phyloP scores from a whole-genome alignment of 495 filamentous ascomycete species.

The Aspergillus diversus region DNA sequence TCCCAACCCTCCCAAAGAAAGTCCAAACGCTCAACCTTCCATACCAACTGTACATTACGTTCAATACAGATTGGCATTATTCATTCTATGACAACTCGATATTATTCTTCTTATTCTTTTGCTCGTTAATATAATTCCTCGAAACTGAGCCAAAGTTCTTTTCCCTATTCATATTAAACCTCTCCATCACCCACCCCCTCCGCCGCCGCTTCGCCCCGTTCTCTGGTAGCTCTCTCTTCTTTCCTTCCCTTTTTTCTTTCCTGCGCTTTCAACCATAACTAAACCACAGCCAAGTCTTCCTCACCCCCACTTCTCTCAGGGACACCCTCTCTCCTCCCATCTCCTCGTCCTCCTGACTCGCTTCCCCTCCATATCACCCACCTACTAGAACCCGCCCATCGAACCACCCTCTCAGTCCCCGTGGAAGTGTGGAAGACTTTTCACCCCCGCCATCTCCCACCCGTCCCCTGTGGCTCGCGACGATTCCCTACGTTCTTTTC shows the following conservation, averaged over 20 bases:
- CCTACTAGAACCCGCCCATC: neutral
- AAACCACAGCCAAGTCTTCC: slow-evolving; percentile 20
- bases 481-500: neutral
- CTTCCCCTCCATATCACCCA: slow-evolving; percentile 6
- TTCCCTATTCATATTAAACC: slow-evolving; percentile 7
- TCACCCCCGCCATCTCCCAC: neutral
- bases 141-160: neutral
- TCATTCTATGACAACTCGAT: slow-evolving; percentile 16
- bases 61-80: slow-evolving; percentile 7
- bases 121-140: slow-evolving; percentile 1
- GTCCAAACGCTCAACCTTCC: neutral
- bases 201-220: slow-evolving; percentile 5
- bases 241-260: slow-evolving; percentile 2
- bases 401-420: neutral
- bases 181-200: slow-evolving; percentile 10
- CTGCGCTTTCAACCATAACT: neutral
- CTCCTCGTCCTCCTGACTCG: neutral
- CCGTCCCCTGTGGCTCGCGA: neutral
- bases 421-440: neutral
- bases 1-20: slow-evolving; percentile 1
- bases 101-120: slow-evolving; percentile 4
- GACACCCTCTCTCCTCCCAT: slow-evolving; percentile 9
- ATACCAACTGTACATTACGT: neutral
- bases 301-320: slow-evolving; percentile 22
- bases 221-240: slow-evolving; percentile 3